Evolutionary conservation across 306 rosid species (phyloP), one percentile per base, ranked within the genome.

Genomic region (Dryas alaskensis): DNA sequence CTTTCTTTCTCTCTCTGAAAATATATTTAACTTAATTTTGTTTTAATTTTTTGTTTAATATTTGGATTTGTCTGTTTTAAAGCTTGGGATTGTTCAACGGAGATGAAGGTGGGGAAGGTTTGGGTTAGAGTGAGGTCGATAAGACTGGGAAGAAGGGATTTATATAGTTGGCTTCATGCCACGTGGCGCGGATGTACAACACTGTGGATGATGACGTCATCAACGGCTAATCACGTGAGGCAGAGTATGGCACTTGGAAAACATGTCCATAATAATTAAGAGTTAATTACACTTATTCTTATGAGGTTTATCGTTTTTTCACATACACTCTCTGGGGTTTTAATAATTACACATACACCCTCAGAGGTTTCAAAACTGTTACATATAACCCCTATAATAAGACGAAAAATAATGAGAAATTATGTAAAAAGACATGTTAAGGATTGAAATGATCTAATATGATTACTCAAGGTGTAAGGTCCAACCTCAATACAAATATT

Each of bases 111-210:
- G 62, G 52, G 60, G 79, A 74, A 76, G 69, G 73, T 74, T 78
- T 76, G 78, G 78, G 80, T 67, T 57, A 54, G 50, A 27, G 75
- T 60, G 79, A 19, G 67, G 66, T 31, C 71, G 76, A 80, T 79
- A 71, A 72, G 83, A 72, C 40, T 42, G 64, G 74, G 70, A 50
- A 37, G 69, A 62, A 14, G 22, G 25, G 53, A 2, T 0, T 25
- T 73, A 68, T 84, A 76, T 77, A 83, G 67, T 64, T 43, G 25
- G 45, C 75, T 5, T 12, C 75, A 50, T 63, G 55, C 86, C 86
- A 91, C 88, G 87, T 84, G 83, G 83, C 69, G 57, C 53, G 0
- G 14, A 19, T 39, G 3, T 70, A 81, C 83, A 0, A 22, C 88
- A 80, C 73, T 76, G 51, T 45, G 78, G 90, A 83, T 31, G 31